phyloP scores from a whole-genome alignment of 2,329 filamentous ascomycete genomes.

The Aspergillus quadricinctus region DNA sequence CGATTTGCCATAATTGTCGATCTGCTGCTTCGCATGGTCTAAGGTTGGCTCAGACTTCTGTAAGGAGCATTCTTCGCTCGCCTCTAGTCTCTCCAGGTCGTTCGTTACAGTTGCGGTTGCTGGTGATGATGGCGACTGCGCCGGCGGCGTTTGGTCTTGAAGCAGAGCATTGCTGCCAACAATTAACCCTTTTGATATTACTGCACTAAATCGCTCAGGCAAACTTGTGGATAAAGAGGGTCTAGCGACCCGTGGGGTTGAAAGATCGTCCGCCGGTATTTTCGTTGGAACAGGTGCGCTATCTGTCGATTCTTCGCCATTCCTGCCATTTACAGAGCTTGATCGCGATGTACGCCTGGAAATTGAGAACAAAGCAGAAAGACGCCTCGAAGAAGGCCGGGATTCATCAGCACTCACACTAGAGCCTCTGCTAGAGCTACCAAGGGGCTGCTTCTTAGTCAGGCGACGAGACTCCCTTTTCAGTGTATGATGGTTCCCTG shows the following conservation, averaged over 20 bases:
- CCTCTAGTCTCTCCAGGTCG: constrained; percentile 15
- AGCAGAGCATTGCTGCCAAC: constrained; percentile 19
- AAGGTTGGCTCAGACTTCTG: not conserved
- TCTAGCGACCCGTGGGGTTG: constrained; percentile 5
- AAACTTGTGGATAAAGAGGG: constrained; percentile 22
- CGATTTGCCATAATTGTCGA: not conserved
- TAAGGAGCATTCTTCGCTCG: constrained; percentile 17
- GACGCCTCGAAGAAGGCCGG: constrained; percentile 17
- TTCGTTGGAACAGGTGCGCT: not conserved
- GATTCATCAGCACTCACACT: constrained; percentile 26
- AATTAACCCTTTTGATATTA: constrained; percentile 27
- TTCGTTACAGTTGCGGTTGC: constrained; percentile 16
- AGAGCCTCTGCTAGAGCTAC: constrained; percentile 26
- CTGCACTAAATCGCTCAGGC: constrained; percentile 27
- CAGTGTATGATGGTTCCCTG: constrained; percentile 6
- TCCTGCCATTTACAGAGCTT: constrained; percentile 20
- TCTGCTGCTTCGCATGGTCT: not conserved
- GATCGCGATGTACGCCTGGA: constrained; percentile 24
- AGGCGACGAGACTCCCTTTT: constrained; percentile 27
- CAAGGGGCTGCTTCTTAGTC: constrained; percentile 32
- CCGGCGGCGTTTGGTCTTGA: constrained; percentile 5
- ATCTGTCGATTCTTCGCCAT: constrained; percentile 4
- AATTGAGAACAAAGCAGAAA: constrained; percentile 26
- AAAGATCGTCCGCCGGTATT: constrained; percentile 3
- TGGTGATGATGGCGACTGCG: constrained; percentile 12